Conservation (phyloP, 306 rosid genomes). For the Citrullus mucosospermus region DNA sequence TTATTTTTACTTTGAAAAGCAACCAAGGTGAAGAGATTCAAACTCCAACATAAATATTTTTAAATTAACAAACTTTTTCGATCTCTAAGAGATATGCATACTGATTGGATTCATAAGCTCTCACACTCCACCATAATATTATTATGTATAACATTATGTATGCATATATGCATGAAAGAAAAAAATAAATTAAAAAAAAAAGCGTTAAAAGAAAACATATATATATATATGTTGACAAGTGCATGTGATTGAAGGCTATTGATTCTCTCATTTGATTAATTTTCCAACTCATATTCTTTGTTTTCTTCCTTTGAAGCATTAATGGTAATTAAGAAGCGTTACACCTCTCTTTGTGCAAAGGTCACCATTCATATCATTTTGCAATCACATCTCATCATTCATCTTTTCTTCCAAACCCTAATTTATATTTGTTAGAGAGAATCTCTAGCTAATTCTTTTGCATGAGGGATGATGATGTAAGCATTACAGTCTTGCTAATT, state of each 20-base stretch:
- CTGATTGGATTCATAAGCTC: too few species aligned
- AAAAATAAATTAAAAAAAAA: too few species aligned
- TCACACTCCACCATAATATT: too few species aligned
- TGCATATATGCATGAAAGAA: too few species aligned
- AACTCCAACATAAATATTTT: too few species aligned
- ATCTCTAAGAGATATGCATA: too few species aligned
- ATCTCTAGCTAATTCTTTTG: not conserved
- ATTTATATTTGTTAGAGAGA: not conserved
- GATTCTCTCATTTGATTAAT: not conserved
- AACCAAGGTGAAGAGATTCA: too few species aligned
- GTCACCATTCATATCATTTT: not conserved
- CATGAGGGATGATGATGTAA: not conserved
- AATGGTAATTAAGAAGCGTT: not conserved
- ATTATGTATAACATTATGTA: too few species aligned
- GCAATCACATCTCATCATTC: not conserved
- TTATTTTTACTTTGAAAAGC: too few species aligned
- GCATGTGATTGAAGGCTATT: not conserved
- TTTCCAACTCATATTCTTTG: not conserved
- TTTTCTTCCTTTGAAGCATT: conserved; percentile 4
- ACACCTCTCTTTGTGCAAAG: not conserved
- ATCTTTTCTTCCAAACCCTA: not conserved
- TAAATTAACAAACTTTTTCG: too few species aligned
- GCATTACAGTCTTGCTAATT: too few species aligned
- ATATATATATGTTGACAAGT: not conserved
- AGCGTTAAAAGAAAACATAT: not conserved